Conservation (phyloP, 805 yeast species). For the Zygosaccharomyces siamensis region DNA sequence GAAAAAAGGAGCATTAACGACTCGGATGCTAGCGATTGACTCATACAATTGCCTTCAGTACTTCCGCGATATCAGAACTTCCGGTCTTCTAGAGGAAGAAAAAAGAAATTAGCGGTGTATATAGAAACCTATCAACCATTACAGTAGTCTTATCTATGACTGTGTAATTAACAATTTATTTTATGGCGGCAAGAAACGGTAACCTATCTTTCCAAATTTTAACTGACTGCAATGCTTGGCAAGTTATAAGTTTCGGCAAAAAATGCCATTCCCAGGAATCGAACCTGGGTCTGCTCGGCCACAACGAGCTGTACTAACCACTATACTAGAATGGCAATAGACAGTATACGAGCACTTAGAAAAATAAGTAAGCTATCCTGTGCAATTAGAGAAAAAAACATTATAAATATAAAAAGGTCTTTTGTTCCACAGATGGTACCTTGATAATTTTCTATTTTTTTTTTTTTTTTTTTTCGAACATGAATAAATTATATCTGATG, state of each 20-base stretch:
- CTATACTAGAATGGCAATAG: not conserved
- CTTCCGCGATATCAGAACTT: not conserved
- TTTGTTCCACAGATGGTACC: no score
- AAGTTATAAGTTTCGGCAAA: no score
- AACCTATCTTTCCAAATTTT: no score
- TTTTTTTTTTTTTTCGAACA: no score
- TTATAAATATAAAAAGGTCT: no score
- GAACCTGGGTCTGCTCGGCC: conserved; percentile 2
- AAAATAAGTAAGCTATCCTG: no score
- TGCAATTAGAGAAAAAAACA: no score
- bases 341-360: no score
- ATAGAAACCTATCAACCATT: no score
- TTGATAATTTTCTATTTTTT: no score
- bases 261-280: conserved; percentile 1
- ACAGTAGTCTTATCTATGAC: not conserved
- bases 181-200: not conserved
- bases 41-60: not conserved
- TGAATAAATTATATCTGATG: no score
- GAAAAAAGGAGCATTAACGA: not conserved
- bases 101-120: not conserved
- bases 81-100: not conserved
- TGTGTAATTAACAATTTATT: not conserved
- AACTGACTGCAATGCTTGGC: no score
- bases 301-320: conserved; percentile 1
- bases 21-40: not conserved